phyloP scores from a whole-genome alignment of 495 filamentous ascomycete species.

The Staphylotrichum longicolle region DNA sequence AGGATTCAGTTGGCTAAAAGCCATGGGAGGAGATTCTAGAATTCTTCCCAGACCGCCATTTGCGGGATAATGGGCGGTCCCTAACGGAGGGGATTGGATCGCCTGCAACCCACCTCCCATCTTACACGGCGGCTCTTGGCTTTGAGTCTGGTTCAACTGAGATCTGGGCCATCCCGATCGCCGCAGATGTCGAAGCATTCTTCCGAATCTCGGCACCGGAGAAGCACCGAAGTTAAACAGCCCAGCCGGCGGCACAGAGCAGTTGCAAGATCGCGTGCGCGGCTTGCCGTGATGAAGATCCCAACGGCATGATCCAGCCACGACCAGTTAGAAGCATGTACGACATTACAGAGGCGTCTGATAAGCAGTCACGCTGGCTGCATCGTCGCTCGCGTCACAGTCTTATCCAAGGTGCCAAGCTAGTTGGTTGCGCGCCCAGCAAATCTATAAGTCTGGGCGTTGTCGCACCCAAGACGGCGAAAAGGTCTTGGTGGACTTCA shows the following conservation, averaged over 20 bases:
- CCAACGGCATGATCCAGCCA: neutral
- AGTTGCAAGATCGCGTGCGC: neutral
- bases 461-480: conserved; percentile 25
- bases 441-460: conserved; percentile 34
- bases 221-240: conserved; percentile 10
- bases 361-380: conserved; percentile 19
- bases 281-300: conserved; percentile 1
- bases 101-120: neutral
- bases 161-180: conserved; percentile 7
- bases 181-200: neutral
- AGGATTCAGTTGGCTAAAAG: conserved; percentile 13
- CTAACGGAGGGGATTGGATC: neutral
- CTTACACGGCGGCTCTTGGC: neutral
- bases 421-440: conserved; percentile 19
- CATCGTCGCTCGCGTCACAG: conserved; percentile 27
- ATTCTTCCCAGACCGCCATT: conserved; percentile 28
- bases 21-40: conserved; percentile 16
- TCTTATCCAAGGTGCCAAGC: conserved; percentile 39
- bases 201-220: conserved; percentile 19
- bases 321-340: neutral
- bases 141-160: neutral
- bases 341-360: neutral
- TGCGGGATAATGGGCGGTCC: conserved; percentile 27
- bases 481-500: conserved; percentile 14
- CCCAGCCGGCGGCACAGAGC: neutral